Evolutionary conservation across 2,329 filamentous ascomycete genomes (phyloP).

Genomic region (Salinomyces thailandicus): DNA sequence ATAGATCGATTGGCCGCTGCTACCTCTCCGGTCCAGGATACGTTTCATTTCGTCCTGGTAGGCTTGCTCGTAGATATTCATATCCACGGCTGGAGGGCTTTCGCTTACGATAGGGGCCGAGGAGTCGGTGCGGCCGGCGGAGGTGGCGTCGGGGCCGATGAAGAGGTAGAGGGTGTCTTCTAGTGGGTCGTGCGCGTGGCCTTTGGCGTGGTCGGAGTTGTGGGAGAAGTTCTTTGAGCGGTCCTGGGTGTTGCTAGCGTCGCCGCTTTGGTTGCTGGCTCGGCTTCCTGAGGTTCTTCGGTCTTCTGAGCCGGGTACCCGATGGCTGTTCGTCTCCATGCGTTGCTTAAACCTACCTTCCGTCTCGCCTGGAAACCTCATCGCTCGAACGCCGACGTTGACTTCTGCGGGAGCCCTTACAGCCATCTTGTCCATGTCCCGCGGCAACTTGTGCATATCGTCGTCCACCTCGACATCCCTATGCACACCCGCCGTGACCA

Average conservation of each 20-base stretch:
- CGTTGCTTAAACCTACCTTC: constrained; percentile 5
- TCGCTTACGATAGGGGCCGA: constrained; percentile 53
- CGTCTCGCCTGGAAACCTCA: neutral
- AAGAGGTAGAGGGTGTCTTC: constrained; percentile 61
- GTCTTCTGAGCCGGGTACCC: neutral
- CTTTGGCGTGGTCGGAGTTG: constrained; percentile 36
- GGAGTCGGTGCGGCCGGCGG: neutral
- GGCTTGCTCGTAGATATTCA: constrained; percentile 79
- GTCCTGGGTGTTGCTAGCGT: constrained; percentile 7
- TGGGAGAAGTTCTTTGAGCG: constrained; percentile 25
- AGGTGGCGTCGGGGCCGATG: constrained; percentile 45
- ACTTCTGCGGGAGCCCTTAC: constrained; percentile 1
- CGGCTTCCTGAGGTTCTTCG: neutral
- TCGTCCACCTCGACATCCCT: constrained; percentile 30
- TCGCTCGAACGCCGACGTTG: constrained; percentile 1
- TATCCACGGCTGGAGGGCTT: constrained; percentile 73
- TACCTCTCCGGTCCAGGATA: constrained; percentile 41
- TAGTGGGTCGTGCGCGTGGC: constrained; percentile 53
- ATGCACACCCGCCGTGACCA: constrained; percentile 46
- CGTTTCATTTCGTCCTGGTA: constrained; percentile 73
- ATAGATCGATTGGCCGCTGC: constrained; percentile 46
- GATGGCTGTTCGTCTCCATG: constrained; percentile 5
- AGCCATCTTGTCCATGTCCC: constrained; percentile 11
- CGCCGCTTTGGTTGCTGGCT: neutral
- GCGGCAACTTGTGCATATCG: constrained; percentile 19